Percentiles rank a stretch among this genome's conserved stretches.
These are phyloP conservation scores for Paratinospora sagittata DNA, from an alignment of 164 flowering plant species.

Conservation along the genomic window DNA sequence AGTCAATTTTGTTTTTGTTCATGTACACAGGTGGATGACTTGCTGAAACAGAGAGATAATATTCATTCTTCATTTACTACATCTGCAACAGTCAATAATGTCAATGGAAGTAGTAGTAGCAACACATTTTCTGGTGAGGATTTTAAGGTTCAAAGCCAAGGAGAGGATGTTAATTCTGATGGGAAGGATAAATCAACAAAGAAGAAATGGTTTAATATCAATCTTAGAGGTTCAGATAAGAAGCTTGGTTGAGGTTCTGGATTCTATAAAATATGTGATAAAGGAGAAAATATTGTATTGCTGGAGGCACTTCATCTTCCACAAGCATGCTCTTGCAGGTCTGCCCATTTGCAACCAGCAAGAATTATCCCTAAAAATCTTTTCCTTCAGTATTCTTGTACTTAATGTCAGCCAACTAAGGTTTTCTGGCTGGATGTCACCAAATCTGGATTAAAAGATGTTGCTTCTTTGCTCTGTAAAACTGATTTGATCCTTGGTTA, in stretches of 20 bases:
- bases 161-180: conserved; percentile 60
- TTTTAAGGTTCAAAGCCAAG: conserved; percentile 45
- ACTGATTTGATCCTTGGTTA: background rate
- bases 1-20: background rate
- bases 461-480: background rate
- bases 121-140: conserved; percentile 52
- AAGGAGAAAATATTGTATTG: background rate
- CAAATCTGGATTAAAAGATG: background rate
- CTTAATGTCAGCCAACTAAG: background rate
- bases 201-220: conserved; percentile 81
- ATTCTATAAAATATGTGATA: background rate
- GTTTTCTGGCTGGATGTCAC: background rate
- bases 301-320: too few species aligned
- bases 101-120: conserved; percentile 31
- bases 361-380: background rate
- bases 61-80: conserved; percentile 79
- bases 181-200: conserved; percentile 69
- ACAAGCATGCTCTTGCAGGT: background rate
- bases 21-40: conserved; percentile 73
- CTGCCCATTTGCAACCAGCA: conserved; percentile 1
- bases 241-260: conserved; percentile 32
- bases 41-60: conserved; percentile 75
- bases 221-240: conserved; percentile 70
- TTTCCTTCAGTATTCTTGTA: background rate
- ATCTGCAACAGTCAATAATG: conserved; percentile 15